Evolutionary conservation across 495 filamentous ascomycete species (phyloP), one percentile per base, ranked within the genome.

Genomic region (Penicillium odoratum): DNA sequence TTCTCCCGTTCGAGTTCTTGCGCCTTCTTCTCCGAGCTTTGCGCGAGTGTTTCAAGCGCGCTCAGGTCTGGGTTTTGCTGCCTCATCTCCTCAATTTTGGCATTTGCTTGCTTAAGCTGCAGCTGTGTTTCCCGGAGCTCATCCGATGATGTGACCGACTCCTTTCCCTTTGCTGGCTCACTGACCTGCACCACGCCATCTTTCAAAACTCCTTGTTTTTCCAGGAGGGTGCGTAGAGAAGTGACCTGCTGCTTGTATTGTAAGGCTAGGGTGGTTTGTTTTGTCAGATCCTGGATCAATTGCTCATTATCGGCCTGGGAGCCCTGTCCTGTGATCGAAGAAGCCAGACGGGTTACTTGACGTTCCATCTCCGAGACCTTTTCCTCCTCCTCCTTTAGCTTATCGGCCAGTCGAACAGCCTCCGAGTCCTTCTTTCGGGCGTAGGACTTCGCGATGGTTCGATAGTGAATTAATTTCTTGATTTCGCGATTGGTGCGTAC

Each of bases 371-470:
- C 71, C 44, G 76, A 60, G 25, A 78, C 84, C 71, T 81, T 79
- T 75, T 79, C 53, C 64, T 80, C 69, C 71, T 83, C 86, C 48
- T 89, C 85, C 55, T 80, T 81, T 30, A 98, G 78, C 64, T 87
- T 87, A 55, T 89, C 85, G 26, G 79, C 79, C 34, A 97, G 73
- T 26, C 89, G 83, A 16, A 83, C 78, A 25, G 89, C 89, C 65
- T 96, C 88, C 0, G 77, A 79, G 70, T 98, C 94, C 70, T 97
- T 97, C 74, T 89, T 88, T 64, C 86, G 88, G 34, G 94, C 94
- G 68, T 90, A 98, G 48, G 85, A 89, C 70, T 92, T 96, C 9
- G 93, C 92, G 50, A 90, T 78, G 25, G 88, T 86, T 69, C 89
- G 90, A 72, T 92, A 90, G 62, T 87, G 88, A 45, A 91, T 81